Base-by-base conservation (phyloP, 805 yeast genomes). In the Trichomonascus vanleenenianus region DNA sequence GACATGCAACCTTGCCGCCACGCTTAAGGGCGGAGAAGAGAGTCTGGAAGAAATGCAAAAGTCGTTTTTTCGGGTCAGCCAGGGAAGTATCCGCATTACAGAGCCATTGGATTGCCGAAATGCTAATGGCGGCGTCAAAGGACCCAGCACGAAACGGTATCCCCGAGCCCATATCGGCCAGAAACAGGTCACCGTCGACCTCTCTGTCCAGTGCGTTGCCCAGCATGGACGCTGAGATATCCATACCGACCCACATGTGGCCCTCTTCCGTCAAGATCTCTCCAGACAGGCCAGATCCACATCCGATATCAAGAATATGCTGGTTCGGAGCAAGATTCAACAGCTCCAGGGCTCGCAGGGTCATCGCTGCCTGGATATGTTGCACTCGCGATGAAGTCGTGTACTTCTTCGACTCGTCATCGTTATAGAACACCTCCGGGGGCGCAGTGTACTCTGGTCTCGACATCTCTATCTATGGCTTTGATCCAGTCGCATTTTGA, bases 281-380 rank as follows among this genome's bases (percentile, higher is more conserved):
- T 4, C 98, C 98, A 32, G 93, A 81, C 14, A 93, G 74, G 0
- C 98, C 97, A 0, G 97, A 88, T 2, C 98, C 98, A 71, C 97
- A 93, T 12, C 98, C 98, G 31, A 93, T 75, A 73, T 93, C 98
- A 15, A 93, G 74, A 9, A 93, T 62, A 56, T 81, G 81, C 55
- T 85, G 72, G 27, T 67, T 70, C 1, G 78, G 77, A 27, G 84
- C 83, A 34, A 93, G 66, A 61, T 88, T 85, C 46, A 93, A 68
- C 32, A 93, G 70, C 56, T 93, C 98, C 40, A 93, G 69, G 0
- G 97, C 96, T 56, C 98, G 74, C 38, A 91, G 72, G 0, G 98
- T 88, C 98, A 93, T 93, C 62, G 86, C 85, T 2, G 97, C 97
- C 66, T 93, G 98, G 58, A 93, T 93, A 61, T 89, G 96, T 68